A percentile compares a stretch with the other conserved stretches of the same genome.
These are phyloP conservation scores for Cladophialophora bantiana DNA, from an alignment of 2,329 filamentous ascomycete genomes.

Conservation along the genomic window DNA sequence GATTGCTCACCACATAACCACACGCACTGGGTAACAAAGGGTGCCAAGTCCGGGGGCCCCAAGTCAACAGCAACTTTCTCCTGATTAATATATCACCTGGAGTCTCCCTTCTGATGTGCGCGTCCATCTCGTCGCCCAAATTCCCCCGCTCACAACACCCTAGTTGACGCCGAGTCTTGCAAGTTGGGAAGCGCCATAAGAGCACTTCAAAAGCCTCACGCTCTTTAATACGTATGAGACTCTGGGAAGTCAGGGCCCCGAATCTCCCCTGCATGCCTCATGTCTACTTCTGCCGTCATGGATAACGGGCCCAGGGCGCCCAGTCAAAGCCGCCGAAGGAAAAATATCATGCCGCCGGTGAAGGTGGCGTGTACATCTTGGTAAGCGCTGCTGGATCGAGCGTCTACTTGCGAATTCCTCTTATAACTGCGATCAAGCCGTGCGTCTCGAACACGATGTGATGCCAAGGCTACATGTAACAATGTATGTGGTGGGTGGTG, in stretches of 20 bases:
- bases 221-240: neutral
- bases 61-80: neutral
- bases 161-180: neutral
- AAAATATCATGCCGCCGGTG: slow-evolving; percentile 13
- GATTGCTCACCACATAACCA: slow-evolving; percentile 4
- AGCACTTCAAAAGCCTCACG: neutral
- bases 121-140: slow-evolving; percentile 1
- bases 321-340: slow-evolving; percentile 5
- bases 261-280: neutral
- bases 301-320: neutral
- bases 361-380: slow-evolving; percentile 26
- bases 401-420: neutral
- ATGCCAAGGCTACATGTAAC: slow-evolving; percentile 15
- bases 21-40: neutral
- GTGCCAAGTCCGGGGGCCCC: slow-evolving; percentile 8
- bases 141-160: neutral
- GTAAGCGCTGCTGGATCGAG: slow-evolving; percentile 8
- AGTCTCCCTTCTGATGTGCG: neutral
- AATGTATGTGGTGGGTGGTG: slow-evolving; percentile 15
- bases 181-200: neutral
- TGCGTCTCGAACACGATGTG: slow-evolving; percentile 24
- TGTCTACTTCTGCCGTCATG: slow-evolving; percentile 10
- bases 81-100: slow-evolving; percentile 7
- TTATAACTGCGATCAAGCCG: slow-evolving; percentile 15
- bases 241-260: neutral